A percentile compares a stretch with the other conserved stretches of the same genome.
Evolutionary conservation across 1,284 basidiomycete genomes (phyloP).

Genomic region (Erythrobasidium hasegawianum): DNA sequence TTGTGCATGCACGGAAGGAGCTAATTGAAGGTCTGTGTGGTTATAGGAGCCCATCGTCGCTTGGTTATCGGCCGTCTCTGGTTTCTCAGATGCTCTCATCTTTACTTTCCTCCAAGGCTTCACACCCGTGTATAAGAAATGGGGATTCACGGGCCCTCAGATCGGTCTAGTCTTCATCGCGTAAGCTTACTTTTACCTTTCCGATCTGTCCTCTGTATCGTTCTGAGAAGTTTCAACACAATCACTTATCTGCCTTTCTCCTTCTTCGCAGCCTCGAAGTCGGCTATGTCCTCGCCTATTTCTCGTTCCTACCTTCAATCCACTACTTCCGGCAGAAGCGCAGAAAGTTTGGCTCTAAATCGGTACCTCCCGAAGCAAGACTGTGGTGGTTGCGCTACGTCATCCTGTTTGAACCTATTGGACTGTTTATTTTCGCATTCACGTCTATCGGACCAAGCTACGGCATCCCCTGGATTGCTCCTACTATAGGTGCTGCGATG

Average conservation of each 20-base stretch:
- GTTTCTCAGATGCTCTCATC: constrained; percentile 49
- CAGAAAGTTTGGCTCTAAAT: neutral
- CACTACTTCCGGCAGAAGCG: constrained; percentile 25
- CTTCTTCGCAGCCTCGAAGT: constrained; percentile 44
- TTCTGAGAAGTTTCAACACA: too few species aligned
- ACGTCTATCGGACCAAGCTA: constrained; percentile 49
- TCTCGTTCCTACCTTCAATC: constrained; percentile 49
- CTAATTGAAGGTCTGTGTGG: neutral
- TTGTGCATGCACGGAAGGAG: neutral
- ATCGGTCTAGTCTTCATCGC: constrained; percentile 49
- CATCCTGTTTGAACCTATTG: constrained; percentile 50
- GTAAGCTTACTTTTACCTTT: constrained; percentile 37
- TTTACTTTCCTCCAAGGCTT: constrained; percentile 53
- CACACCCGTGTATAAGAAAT: constrained; percentile 51
- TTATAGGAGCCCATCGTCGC: constrained; percentile 51
- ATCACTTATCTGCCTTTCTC: neutral
- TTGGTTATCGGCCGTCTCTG: constrained; percentile 50
- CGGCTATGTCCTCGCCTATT: constrained; percentile 51
- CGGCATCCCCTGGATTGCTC: constrained; percentile 51
- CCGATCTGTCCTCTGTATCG: too few species aligned
- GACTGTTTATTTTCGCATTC: constrained; percentile 53
- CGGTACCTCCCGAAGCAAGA: constrained; percentile 38
- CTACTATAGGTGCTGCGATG: constrained; percentile 51
- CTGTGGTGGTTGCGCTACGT: constrained; percentile 50
- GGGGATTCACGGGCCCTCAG: constrained; percentile 49